Base-by-base conservation (phyloP, 441 rosid species). In the Erysimum cheiri region DNA sequence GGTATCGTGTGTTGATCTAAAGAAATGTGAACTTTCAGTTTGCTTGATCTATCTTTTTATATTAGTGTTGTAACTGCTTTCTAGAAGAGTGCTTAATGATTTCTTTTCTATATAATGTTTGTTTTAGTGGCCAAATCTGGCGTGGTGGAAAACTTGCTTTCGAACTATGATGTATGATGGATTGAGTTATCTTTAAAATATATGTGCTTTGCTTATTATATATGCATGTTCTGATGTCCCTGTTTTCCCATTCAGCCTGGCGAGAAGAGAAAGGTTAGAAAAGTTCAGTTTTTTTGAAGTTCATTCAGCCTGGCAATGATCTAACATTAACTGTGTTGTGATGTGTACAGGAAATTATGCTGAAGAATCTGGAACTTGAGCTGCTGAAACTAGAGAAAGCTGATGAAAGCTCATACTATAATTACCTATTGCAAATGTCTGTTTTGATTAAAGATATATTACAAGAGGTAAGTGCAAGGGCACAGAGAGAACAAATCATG, bases 91-190 rank as follows among this genome's bases (percentile, higher is more conserved):
- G 11, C 69, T 13, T 44, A 5, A 37, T 54, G 19, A 39, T 37
- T 10, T 35, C 37, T 15, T 65, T 73, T 79, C 60, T 85, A 95
- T 98, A 90, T 63, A 82, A 84, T 4, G 22, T 19, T 19, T 19
- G 22, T 19, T 19, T 19, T 19, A 95, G 99, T 92, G 65, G 83
- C 84, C 4, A 90, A 90, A 80, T 92, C 97, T 69, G 97, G 89
- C n/a, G 77, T 95, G 11, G 88, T 87, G 47, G 97, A 95, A 5
- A 85, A 76, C 63, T 95, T 98, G 99, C 92, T 95, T 56, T 79
- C 85, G 22, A 87, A 87, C 60, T 88, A 79, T 64, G 88, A 85
- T 96, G 98, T 95, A 55, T 58, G 64, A 52, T 59, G 53, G 44
- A 76, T 7, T 11, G 15, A 67, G 26, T 24, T 36, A 11, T 64